Evolutionary conservation across 345 rosid species (phyloP).

Genomic region (Conringia planisiliqua): DNA sequence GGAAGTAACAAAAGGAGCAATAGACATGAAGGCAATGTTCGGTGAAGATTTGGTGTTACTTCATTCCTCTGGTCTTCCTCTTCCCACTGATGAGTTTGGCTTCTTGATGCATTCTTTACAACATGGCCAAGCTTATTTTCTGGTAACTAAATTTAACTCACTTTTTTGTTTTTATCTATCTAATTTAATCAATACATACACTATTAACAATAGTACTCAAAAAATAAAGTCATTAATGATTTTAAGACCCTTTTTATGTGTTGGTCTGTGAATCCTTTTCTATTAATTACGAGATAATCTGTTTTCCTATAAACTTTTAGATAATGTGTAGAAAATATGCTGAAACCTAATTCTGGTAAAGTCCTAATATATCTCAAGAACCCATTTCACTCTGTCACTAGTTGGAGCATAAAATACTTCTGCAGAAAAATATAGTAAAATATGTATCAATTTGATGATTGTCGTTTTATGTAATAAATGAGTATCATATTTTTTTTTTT

Average conservation of each 20-base stretch:
- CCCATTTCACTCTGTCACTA: neutral
- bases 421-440: neutral
- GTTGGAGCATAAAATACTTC: neutral
- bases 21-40: conserved; percentile 75
- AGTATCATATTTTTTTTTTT: neutral
- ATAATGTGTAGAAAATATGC: neutral
- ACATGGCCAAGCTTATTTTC: conserved; percentile 89
- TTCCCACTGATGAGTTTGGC: conserved; percentile 76
- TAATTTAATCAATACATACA: neutral
- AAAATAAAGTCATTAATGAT: neutral
- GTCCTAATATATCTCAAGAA: conserved; percentile 13
- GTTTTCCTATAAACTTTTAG: neutral
- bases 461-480: conserved; percentile 18
- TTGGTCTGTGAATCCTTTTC: neutral
- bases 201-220: neutral
- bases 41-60: conserved; percentile 67
- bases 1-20: conserved; percentile 70
- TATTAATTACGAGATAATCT: neutral
- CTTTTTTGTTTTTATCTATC: neutral
- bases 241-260: neutral
- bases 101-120: conserved; percentile 65
- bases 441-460: neutral
- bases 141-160: conserved; percentile 44
- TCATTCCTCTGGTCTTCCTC: conserved; percentile 72
- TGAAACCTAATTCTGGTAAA: conserved; percentile 2